Percentiles rank a stretch among this genome's conserved stretches.
Evolutionary conservation across 257 asterid genomes (phyloP).

Genomic region (Solanum clarkiae): DNA sequence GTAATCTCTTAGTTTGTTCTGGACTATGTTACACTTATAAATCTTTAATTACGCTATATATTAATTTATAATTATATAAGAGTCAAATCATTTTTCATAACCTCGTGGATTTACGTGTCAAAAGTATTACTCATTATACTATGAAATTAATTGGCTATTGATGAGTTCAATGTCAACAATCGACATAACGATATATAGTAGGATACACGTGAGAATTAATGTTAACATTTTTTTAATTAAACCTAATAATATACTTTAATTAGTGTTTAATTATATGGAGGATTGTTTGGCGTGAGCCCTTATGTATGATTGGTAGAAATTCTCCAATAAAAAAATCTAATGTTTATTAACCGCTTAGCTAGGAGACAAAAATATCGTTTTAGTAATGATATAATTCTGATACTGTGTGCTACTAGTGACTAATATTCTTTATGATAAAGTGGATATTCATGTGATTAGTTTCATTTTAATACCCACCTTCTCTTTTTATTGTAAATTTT

Average conservation of each 20-base stretch:
- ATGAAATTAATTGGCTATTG: background rate
- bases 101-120: background rate
- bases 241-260: background rate
- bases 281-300: background rate
- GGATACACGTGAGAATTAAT: slow-evolving; percentile 1
- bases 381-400: background rate
- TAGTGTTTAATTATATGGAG: background rate
- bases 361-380: background rate
- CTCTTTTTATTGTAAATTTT: background rate
- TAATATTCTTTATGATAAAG: background rate
- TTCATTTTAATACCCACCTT: background rate
- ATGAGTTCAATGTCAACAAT: background rate
- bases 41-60: too few relatives aligned
- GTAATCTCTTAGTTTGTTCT: background rate
- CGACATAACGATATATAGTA: background rate
- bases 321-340: background rate
- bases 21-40: background rate
- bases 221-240: background rate
- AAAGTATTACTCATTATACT: background rate
- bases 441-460: background rate
- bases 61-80: background rate
- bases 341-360: background rate
- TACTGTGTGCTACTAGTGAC: background rate
- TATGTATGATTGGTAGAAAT: slow-evolving; percentile 6
- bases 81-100: background rate